Evolutionary conservation across 2,329 filamentous ascomycete genomes (phyloP).

Genomic region (Boeremia lycopersici): DNA sequence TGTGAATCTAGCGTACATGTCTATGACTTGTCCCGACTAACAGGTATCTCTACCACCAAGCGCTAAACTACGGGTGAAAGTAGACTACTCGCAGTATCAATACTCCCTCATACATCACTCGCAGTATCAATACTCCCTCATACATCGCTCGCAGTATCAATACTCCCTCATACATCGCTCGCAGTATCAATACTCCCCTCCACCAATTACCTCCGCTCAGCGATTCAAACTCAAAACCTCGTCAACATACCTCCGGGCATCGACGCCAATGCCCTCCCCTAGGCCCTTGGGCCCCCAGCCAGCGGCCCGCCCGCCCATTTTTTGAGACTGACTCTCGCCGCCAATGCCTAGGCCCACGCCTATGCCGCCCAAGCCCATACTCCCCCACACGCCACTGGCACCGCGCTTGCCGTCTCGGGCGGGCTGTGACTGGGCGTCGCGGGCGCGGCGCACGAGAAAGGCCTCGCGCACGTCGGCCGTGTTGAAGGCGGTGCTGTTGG

Average conservation of each 20-base stretch:
- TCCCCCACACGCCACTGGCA: slow-evolving; percentile 44
- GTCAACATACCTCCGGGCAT: slow-evolving; percentile 77
- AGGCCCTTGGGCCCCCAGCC: slow-evolving; percentile 65
- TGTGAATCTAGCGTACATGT: too few species aligned
- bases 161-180: too few species aligned
- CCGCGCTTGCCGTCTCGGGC: slow-evolving; percentile 42
- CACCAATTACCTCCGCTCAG: slow-evolving; percentile 16
- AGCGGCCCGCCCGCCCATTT: slow-evolving; percentile 49
- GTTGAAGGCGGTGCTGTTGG: slow-evolving; percentile 22
- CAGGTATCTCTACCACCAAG: too few species aligned
- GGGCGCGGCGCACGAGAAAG: slow-evolving; percentile 50
- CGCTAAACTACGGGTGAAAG: too few species aligned
- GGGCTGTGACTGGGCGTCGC: slow-evolving; percentile 35
- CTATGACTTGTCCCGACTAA: too few species aligned
- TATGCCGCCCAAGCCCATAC: slow-evolving; percentile 25
- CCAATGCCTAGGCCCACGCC: slow-evolving; percentile 27
- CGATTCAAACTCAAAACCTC: slow-evolving; percentile 68
- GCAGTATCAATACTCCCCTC: neutral
- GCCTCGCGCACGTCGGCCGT: slow-evolving; percentile 48
- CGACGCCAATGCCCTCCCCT: slow-evolving; percentile 75
- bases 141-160: too few species aligned
- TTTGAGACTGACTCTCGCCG: slow-evolving; percentile 25
- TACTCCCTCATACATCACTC: too few species aligned
- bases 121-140: too few species aligned
- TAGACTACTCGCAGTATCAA: too few species aligned